These are phyloP conservation scores for Chrysoporthe austroafricana DNA, from an alignment of 2,329 filamentous ascomycete genomes.

Conservation along the genomic window DNA sequence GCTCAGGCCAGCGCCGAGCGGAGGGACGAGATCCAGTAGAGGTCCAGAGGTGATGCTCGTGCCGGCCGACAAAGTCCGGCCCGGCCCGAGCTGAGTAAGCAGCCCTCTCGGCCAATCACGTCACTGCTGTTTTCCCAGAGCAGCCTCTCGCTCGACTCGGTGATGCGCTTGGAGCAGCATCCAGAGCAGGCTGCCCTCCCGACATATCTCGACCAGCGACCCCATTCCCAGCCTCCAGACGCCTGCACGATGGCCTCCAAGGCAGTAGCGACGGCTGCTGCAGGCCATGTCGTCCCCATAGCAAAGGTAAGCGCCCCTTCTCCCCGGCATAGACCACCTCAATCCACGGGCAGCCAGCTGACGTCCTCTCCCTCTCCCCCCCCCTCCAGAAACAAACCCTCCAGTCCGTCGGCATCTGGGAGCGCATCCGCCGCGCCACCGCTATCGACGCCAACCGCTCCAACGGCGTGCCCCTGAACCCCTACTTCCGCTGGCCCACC, in stretches of 20 bases:
- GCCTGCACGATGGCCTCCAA: conserved; percentile 63
- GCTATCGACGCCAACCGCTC: conserved; percentile 87
- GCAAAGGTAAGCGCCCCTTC: conserved; percentile 55
- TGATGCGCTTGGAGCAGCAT: conserved; percentile 17
- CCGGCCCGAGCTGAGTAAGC: conserved; percentile 11
- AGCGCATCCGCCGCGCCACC: conserved; percentile 75
- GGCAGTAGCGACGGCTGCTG: conserved; percentile 59
- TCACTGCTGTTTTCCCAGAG: conserved; percentile 15
- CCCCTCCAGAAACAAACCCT: conserved; percentile 86
- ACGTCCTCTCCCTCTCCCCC: conserved; percentile 24
- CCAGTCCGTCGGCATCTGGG: conserved; percentile 88
- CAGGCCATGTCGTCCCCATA: conserved; percentile 58
- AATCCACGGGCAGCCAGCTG: conserved; percentile 13
- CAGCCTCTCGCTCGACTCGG: conserved; percentile 7
- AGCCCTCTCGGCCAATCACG: conserved; percentile 18
- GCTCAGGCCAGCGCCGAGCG: not conserved
- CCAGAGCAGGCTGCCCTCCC: conserved; percentile 23
- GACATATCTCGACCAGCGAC: conserved; percentile 25
- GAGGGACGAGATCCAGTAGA: not conserved
- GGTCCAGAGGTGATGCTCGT: not conserved
- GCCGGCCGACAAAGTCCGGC: not conserved
- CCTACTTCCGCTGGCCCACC: conserved; percentile 85
- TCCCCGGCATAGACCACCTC: conserved; percentile 21
- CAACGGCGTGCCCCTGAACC: conserved; percentile 89
- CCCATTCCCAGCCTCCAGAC: conserved; percentile 23